These are phyloP conservation scores for Rhizopogon vulgaris DNA, from an alignment of 768 basidiomycete genomes.

Conservation along the genomic window DNA sequence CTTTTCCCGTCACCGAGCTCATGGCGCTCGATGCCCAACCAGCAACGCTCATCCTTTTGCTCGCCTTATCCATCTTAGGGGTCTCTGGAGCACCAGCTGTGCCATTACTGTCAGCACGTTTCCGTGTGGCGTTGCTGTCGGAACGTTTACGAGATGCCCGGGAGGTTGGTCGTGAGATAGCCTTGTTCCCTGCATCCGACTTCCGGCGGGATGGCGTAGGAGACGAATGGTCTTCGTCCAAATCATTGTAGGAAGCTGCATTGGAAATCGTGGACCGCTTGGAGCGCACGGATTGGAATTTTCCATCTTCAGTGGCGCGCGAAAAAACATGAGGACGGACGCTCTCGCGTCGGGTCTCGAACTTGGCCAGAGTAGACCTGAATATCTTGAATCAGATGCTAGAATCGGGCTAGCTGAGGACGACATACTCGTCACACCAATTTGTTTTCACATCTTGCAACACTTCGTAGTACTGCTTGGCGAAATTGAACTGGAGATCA, in stretches of 20 bases:
- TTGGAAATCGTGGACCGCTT: slow-evolving; percentile 24
- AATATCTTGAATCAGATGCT: slow-evolving; percentile 3
- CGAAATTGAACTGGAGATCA: slow-evolving; percentile 69
- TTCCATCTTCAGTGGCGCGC: slow-evolving; percentile 18
- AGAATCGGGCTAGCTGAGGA: background rate
- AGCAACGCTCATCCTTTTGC: slow-evolving; percentile 31
- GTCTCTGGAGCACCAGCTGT: slow-evolving; percentile 33
- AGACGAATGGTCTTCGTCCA: slow-evolving; percentile 27
- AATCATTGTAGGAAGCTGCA: slow-evolving; percentile 21
- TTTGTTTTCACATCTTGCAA: slow-evolving; percentile 59
- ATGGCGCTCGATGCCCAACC: slow-evolving; percentile 66
- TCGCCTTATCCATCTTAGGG: slow-evolving; percentile 30
- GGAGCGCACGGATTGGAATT: slow-evolving; percentile 28
- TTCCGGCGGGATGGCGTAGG: slow-evolving; percentile 29
- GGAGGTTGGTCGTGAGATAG: slow-evolving; percentile 49
- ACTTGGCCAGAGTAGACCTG: slow-evolving; percentile 25
- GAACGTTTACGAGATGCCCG: slow-evolving; percentile 61
- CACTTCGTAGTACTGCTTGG: slow-evolving; percentile 66
- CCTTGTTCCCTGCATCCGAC: slow-evolving; percentile 34
- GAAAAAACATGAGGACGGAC: slow-evolving; percentile 13
- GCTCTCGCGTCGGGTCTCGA: slow-evolving; percentile 16
- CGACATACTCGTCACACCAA: slow-evolving; percentile 62
- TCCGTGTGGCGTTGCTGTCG: slow-evolving; percentile 51
- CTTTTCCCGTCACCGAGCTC: slow-evolving; percentile 50
- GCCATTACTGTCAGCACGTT: slow-evolving; percentile 53